Evolutionary conservation across 768 basidiomycete genomes (phyloP).

Genomic region (Mycena alexandri): DNA sequence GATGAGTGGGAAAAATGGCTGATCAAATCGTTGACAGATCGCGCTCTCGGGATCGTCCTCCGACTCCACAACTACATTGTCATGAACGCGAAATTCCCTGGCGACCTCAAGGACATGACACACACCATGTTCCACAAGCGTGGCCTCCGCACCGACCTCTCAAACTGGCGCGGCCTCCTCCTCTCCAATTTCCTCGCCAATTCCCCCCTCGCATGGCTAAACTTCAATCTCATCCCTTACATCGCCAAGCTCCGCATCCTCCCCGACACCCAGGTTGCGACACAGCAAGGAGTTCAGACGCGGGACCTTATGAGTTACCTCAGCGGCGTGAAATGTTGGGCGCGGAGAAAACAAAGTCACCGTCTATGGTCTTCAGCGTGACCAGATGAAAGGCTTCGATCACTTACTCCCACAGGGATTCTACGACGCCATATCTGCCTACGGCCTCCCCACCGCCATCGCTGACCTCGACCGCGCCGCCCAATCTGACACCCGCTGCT

Average conservation of each 20-base stretch:
- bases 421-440: too few relatives aligned
- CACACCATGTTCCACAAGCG: slow-evolving; percentile 33
- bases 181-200: slow-evolving; percentile 37
- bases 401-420: too few relatives aligned
- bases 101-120: slow-evolving; percentile 27
- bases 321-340: slow-evolving; percentile 38
- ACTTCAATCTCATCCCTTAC: slow-evolving; percentile 35
- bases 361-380: too few relatives aligned
- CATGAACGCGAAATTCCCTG: slow-evolving; percentile 31
- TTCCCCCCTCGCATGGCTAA: slow-evolving; percentile 36
- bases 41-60: slow-evolving; percentile 20
- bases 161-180: slow-evolving; percentile 36
- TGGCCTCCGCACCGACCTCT: slow-evolving; percentile 31
- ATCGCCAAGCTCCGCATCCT: slow-evolving; percentile 26
- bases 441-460: too few relatives aligned
- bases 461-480: too few relatives aligned
- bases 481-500: too few relatives aligned
- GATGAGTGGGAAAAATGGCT: slow-evolving; percentile 19
- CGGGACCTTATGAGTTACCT: slow-evolving; percentile 42
- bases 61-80: slow-evolving; percentile 36
- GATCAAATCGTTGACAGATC: neutral
- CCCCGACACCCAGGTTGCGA: slow-evolving; percentile 30
- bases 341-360: slow-evolving; percentile 31
- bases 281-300: slow-evolving; percentile 44
- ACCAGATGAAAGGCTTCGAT: too few relatives aligned